Conservation (phyloP, 2,329 filamentous ascomycete species). For the Cladosporium colombiae region DNA sequence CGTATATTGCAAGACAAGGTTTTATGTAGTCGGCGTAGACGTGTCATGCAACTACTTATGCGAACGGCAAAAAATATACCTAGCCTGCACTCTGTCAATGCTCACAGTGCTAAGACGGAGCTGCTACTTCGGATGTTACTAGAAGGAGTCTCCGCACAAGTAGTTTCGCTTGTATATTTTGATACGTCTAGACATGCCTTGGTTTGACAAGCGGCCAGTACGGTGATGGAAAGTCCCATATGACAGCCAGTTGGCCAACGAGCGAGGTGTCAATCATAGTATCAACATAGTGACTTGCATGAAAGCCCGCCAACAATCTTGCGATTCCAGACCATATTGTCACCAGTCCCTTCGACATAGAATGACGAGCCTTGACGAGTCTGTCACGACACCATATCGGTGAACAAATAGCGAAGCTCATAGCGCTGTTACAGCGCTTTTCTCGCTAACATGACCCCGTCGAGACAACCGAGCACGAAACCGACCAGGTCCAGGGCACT, state of each 20-base stretch:
- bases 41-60: conserved; percentile 1
- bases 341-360: background rate
- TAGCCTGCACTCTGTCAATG: background rate
- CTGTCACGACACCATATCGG: background rate
- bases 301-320: background rate
- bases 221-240: background rate
- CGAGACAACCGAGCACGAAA: background rate
- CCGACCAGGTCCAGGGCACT: conserved; percentile 9
- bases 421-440: background rate
- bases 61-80: background rate
- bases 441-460: background rate
- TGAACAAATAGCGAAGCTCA: background rate
- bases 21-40: background rate
- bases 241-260: too few relatives aligned
- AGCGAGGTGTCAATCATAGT: too few relatives aligned
- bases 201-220: background rate
- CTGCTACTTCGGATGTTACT: background rate
- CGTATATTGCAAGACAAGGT: background rate
- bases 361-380: background rate
- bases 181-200: background rate
- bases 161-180: background rate
- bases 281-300: too few relatives aligned
- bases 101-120: background rate
- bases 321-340: background rate
- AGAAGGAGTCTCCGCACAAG: background rate